phyloP scores from a whole-genome alignment of 129 eudicot genomes.

The Logfia minima region DNA sequence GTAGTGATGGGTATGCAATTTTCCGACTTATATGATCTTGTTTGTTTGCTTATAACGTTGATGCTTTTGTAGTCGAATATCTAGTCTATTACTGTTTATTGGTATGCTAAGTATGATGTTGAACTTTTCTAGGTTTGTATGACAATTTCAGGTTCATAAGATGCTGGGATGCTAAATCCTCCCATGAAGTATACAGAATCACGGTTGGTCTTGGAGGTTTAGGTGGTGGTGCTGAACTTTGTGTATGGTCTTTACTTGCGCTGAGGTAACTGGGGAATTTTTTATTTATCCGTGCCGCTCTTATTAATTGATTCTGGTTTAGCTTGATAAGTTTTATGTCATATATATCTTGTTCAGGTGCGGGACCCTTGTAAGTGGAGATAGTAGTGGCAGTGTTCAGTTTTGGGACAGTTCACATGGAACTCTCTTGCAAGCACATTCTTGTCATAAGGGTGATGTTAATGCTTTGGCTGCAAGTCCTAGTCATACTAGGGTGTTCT shows the following conservation, averaged over 20 bases:
- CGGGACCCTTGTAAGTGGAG: conserved; percentile 87
- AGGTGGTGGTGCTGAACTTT: conserved; percentile 74
- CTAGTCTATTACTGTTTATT: background rate
- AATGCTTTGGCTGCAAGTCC: conserved; percentile 85
- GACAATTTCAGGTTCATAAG: conserved; percentile 63
- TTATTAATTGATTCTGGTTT: background rate
- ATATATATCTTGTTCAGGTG: conserved; percentile 45
- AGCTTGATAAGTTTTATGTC: background rate
- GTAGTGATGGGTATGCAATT: conserved; percentile 82
- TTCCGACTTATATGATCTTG: background rate
- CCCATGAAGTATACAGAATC: conserved; percentile 77
- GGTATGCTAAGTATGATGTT: background rate
- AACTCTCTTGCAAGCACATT: conserved; percentile 85
- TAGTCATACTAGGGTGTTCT: conserved; percentile 70
- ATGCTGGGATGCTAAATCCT: conserved; percentile 75
- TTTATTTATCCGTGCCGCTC: background rate
- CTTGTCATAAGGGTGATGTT: conserved; percentile 85
- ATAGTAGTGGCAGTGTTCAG: conserved; percentile 87
- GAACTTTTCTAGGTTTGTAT: background rate
- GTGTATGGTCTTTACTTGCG: conserved; percentile 90
- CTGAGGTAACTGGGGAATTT: conserved; percentile 51
- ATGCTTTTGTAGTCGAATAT: background rate
- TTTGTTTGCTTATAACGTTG: background rate
- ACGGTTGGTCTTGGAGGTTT: conserved; percentile 84
- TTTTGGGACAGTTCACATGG: conserved; percentile 92